Conservation (phyloP, 257 asterid species). For the Plantago ovata region DNA sequence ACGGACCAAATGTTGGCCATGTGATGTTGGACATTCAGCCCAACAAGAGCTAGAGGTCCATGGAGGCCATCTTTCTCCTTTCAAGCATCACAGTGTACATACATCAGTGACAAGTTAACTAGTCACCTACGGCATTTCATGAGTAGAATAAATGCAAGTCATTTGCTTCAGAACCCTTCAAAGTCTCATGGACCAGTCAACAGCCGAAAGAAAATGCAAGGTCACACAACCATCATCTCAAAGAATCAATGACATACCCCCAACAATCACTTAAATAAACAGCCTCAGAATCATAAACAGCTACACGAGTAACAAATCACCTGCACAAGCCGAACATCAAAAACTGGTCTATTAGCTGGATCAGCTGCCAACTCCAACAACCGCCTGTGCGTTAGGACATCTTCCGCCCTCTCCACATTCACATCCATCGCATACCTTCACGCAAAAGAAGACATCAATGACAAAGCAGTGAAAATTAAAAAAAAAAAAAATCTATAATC, state of each 20-base stretch:
- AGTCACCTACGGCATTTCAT: neutral
- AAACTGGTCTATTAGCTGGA: slow-evolving; percentile 85
- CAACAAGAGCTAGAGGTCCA: too few relatives aligned
- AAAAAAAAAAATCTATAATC: slow-evolving; percentile 10
- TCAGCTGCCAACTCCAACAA: slow-evolving; percentile 79
- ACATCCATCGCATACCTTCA: slow-evolving; percentile 95
- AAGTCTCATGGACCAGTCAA: too few relatives aligned
- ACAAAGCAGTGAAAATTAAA: neutral
- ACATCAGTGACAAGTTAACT: slow-evolving; percentile 15
- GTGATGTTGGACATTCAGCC: too few relatives aligned
- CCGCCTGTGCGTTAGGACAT: slow-evolving; percentile 84
- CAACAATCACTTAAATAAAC: neutral
- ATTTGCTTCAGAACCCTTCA: neutral
- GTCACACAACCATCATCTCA: neutral
- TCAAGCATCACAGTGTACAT: slow-evolving; percentile 11
- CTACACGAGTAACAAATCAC: slow-evolving; percentile 29
- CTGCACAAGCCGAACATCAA: slow-evolving; percentile 97
- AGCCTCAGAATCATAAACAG: slow-evolving; percentile 12
- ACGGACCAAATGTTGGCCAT: neutral
- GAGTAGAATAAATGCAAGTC: neutral
- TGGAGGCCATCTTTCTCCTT: slow-evolving; percentile 3
- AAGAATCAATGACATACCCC: neutral
- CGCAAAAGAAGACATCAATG: slow-evolving; percentile 23
- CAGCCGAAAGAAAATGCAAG: neutral
- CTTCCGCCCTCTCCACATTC: slow-evolving; percentile 92